Evolutionary conservation across 176 grass and related monocot genomes (phyloP).

Genomic region (Avena sativa): DNA sequence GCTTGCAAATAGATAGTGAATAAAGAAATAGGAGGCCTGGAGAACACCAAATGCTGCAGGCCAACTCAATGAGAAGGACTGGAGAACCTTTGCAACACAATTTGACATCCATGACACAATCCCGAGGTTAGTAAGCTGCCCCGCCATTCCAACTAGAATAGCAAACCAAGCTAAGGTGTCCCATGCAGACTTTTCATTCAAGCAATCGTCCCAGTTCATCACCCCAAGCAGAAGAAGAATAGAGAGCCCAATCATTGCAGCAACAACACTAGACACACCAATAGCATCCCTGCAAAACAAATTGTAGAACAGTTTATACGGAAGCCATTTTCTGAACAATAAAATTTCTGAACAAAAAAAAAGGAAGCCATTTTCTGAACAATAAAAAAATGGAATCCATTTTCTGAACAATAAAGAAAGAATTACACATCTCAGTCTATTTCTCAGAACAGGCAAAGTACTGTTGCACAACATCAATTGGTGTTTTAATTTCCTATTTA

Average conservation of each 20-base stretch:
- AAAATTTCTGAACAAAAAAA: not conserved
- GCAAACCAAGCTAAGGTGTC: conserved; percentile 99
- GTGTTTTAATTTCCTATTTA: conserved; percentile 18
- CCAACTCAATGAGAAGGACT: conserved; percentile 92
- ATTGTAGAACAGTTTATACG: conserved; percentile 4
- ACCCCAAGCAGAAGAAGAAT: conserved; percentile 91
- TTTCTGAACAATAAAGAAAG: conserved; percentile 7
- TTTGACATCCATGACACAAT: conserved; percentile 93
- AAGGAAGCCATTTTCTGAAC: not conserved
- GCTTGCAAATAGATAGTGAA: conserved; percentile 97
- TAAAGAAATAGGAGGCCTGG: conserved; percentile 93
- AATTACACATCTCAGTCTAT: not conserved
- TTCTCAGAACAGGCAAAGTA: conserved; percentile 1
- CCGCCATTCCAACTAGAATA: conserved; percentile 95
- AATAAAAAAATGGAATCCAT: not conserved
- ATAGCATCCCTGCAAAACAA: conserved; percentile 63
- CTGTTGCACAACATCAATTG: not conserved
- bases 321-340: conserved; percentile 5
- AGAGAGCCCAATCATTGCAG: conserved; percentile 92
- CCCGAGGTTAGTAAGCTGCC: conserved; percentile 79
- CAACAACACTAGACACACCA: conserved; percentile 80
- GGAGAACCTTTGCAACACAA: conserved; percentile 81
- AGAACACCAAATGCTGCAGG: conserved; percentile 88
- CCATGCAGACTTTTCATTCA: conserved; percentile 97
- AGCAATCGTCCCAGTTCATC: conserved; percentile 90